Conservation (phyloP, 2,329 filamentous ascomycete species). For the Neonectria faginata region DNA sequence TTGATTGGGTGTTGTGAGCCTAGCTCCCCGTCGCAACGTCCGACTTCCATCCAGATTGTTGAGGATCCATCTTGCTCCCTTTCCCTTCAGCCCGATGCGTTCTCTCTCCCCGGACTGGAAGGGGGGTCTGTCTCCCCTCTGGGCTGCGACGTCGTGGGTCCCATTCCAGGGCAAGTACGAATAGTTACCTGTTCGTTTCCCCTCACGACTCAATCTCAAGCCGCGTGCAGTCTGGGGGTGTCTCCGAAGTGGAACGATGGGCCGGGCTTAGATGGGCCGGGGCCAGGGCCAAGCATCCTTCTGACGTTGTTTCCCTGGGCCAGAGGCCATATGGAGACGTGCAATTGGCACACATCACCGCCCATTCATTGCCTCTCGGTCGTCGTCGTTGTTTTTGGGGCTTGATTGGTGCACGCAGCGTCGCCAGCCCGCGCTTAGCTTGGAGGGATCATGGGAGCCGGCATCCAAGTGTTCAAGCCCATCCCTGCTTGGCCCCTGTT, state of each 20-base stretch:
- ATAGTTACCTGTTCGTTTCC: conserved; percentile 28
- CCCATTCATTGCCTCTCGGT: conserved; percentile 19
- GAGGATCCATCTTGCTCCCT: conserved; percentile 37
- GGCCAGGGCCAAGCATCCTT: conserved; percentile 4
- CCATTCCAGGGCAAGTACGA: conserved; percentile 17
- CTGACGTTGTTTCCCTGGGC: conserved; percentile 7
- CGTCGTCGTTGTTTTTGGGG: conserved; percentile 34
- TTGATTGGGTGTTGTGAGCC: conserved; percentile 33
- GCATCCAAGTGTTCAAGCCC: conserved; percentile 25
- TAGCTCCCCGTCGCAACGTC: conserved; percentile 25
- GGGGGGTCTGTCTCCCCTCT: conserved; percentile 7
- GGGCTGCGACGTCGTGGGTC: conserved; percentile 11
- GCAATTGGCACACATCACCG: conserved; percentile 31
- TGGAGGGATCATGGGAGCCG: conserved; percentile 21
- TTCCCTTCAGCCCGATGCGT: conserved; percentile 34
- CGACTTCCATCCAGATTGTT: conserved; percentile 36
- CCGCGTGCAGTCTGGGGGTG: conserved; percentile 23
- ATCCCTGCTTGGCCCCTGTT: conserved; percentile 26
- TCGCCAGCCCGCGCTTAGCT: conserved; percentile 39
- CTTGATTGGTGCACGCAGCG: conserved; percentile 22
- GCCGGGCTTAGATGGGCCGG: conserved; percentile 6
- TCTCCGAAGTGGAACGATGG: conserved; percentile 17
- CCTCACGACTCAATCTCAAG: conserved; percentile 25
- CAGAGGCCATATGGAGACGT: conserved; percentile 22
- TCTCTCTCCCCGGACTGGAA: conserved; percentile 15